Evolutionary conservation across 2,329 filamentous ascomycete genomes (phyloP).

Genomic region (Hymenoscyphus infarciens): DNA sequence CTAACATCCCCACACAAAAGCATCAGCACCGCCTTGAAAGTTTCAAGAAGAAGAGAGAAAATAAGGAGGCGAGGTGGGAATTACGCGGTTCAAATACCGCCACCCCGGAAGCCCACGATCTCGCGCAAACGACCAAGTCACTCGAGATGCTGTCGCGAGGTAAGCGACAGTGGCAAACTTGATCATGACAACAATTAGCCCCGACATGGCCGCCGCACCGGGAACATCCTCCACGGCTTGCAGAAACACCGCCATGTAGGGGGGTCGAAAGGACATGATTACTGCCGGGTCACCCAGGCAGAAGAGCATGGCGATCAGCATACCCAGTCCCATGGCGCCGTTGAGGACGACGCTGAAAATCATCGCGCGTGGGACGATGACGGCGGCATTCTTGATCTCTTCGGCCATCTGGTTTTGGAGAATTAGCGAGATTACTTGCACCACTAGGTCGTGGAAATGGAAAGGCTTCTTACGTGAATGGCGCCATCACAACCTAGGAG

Average conservation of each 20-base stretch:
- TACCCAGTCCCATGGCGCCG: slow-evolving; percentile 41
- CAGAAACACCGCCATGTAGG: slow-evolving; percentile 46
- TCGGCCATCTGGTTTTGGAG: slow-evolving; percentile 38
- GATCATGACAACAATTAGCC: slow-evolving; percentile 39
- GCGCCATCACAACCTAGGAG: slow-evolving; percentile 21
- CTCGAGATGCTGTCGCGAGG: slow-evolving; percentile 34
- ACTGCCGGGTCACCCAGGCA: slow-evolving; percentile 35
- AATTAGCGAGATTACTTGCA: slow-evolving; percentile 3
- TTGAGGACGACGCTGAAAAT: slow-evolving; percentile 46
- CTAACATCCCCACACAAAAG: not conserved
- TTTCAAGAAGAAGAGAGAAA: not conserved
- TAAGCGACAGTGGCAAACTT: slow-evolving; percentile 39
- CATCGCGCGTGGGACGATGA: slow-evolving; percentile 45
- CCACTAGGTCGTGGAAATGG: not conserved
- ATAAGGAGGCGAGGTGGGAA: not conserved
- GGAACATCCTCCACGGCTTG: slow-evolving; percentile 40
- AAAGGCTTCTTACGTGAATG: slow-evolving; percentile 24
- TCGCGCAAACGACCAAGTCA: slow-evolving; percentile 42
- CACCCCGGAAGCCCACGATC: slow-evolving; percentile 42
- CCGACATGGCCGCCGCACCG: slow-evolving; percentile 34
- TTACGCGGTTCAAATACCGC: slow-evolving; percentile 32
- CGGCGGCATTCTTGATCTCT: slow-evolving; percentile 45
- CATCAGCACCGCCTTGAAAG: not conserved
- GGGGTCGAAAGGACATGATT: slow-evolving; percentile 40
- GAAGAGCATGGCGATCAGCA: slow-evolving; percentile 35